Evolutionary conservation across 495 filamentous ascomycete species (phyloP).

Genomic region (Sordaria brevicollis): DNA sequence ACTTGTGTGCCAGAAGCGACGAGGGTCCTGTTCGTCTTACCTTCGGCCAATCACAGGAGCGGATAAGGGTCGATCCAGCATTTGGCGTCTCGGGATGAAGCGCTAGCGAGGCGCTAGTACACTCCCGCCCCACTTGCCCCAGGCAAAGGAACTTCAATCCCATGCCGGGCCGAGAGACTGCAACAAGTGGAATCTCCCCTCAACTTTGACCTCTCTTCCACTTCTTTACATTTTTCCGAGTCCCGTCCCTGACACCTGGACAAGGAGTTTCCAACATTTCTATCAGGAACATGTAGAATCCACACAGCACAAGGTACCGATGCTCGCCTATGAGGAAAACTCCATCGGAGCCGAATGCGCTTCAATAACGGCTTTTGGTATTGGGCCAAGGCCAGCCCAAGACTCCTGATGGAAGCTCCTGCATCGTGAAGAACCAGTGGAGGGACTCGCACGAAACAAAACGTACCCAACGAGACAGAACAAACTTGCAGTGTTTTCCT

Average conservation of each 20-base stretch:
- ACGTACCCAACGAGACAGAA: neutral
- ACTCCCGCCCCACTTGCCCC: neutral
- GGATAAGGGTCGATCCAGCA: conserved; percentile 18
- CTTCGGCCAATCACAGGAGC: conserved; percentile 14
- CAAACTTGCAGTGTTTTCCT: neutral
- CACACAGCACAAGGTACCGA: neutral
- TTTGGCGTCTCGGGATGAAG: conserved; percentile 26
- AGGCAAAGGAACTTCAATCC: neutral
- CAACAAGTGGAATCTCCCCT: no score
- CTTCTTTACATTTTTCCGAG: neutral
- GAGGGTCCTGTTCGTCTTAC: conserved; percentile 11
- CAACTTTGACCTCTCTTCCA: neutral
- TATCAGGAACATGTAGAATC: neutral
- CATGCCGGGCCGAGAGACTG: neutral
- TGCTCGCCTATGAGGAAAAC: neutral
- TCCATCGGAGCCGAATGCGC: neutral
- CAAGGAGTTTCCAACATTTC: neutral
- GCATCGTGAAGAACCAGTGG: neutral
- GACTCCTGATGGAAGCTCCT: neutral
- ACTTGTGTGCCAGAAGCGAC: conserved; percentile 21
- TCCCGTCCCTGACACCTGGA: neutral
- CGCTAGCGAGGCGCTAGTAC: conserved; percentile 20
- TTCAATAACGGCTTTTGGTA: neutral
- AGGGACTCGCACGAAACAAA: neutral
- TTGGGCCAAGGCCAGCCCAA: neutral